Evolutionary conservation across 1,284 basidiomycete species (phyloP), one percentile per base, ranked within the genome.

Genomic region (Coniferiporia weirii): DNA sequence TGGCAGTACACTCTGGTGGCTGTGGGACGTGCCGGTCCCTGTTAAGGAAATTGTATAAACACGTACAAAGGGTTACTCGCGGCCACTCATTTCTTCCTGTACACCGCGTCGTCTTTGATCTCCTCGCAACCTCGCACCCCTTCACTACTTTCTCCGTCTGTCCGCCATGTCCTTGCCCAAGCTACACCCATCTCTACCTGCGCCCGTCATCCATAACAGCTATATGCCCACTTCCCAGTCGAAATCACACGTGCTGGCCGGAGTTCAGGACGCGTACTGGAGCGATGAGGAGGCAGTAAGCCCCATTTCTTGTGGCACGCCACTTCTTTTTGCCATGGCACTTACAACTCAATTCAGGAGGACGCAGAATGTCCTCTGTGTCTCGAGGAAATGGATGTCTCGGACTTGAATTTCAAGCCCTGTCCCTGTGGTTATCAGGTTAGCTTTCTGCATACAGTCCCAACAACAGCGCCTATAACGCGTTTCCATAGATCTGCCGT

Each of bases 381-480:
- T 76, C 85, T 98, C 59, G 97, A 99, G 72, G 95, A 98, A 76
- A 95, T 99, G 85, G 97, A 99, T 75, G 85, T 99, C 64, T 95
- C 95, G 46, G 97, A 99, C 81, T 85, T 98, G 71, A 97, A 98
- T 79, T 99, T 99, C 80, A 97, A 96, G 78, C 97, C 97, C 17
- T 99, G 97, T 75, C 87, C 95, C 57, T 99, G 97, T 75, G 97
- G 97, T 65, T 97, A 99, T 76, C 95, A 98, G 82, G 95, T 92
- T 71, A 68, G 76, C 69, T 56, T 44, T 47, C 60, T 65, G 59
- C 61, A 61, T 55, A 54, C 54, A 27, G 22, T 51, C 40, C 54
- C 51, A 51, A 55, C 55, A 61, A n/a, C 10, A 9, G 63, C 63
- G 66, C 57, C 62, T 62, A 45, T 35, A 52, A 50, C 27, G 45